Evolutionary conservation across 2,329 filamentous ascomycete genomes (phyloP).

Genomic region (Grosmannia huntii): DNA sequence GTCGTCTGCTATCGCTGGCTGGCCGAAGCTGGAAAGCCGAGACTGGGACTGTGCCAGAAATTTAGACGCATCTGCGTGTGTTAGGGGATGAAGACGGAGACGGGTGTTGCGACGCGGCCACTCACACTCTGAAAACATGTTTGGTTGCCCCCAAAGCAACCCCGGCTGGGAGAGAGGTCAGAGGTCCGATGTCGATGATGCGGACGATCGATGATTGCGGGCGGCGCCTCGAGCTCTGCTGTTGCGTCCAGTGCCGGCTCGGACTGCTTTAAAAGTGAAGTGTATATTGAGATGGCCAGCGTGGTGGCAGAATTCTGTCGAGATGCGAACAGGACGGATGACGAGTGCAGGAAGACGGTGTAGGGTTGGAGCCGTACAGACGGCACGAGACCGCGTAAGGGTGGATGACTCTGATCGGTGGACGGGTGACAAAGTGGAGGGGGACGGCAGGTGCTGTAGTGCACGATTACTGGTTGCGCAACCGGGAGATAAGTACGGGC

Average conservation of each 20-base stretch:
- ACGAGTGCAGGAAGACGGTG: background rate
- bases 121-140: constrained; percentile 91
- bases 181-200: background rate
- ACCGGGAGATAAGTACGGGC: background rate
- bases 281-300: background rate
- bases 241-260: background rate
- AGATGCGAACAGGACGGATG: background rate
- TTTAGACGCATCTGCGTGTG: constrained; percentile 68
- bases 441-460: background rate
- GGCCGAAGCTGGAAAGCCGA: constrained; percentile 61
- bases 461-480: background rate
- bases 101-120: constrained; percentile 10
- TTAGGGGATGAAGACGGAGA: background rate
- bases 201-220: background rate
- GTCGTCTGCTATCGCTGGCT: constrained; percentile 35
- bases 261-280: background rate
- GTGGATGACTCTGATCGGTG: constrained; percentile 1
- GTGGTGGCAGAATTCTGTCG: background rate
- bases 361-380: background rate
- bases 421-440: constrained; percentile 5
- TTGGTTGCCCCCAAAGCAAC: constrained; percentile 14
- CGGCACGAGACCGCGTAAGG: constrained; percentile 1
- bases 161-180: constrained; percentile 3
- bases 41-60: constrained; percentile 97
- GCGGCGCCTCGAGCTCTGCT: background rate